Base-by-base conservation (phyloP, 164 flowering plant species). In the Vitis riparia region DNA sequence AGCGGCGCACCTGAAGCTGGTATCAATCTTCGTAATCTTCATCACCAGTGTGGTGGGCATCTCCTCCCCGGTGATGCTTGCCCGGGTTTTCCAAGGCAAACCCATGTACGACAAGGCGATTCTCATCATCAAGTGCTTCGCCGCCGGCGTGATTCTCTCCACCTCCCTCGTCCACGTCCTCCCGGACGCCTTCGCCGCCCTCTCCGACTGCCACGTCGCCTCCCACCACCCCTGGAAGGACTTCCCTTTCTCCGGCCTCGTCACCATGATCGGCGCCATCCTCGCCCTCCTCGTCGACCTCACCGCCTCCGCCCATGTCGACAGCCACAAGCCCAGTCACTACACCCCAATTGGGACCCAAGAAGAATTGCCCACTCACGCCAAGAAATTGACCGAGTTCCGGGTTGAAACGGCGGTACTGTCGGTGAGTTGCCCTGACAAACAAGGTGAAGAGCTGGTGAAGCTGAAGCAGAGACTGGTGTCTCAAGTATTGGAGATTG, bases 81-180 rank as follows among this genome's bases (percentile, higher is more conserved):
- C 96, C 2, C 81, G 85, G 0, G 47, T 65, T 2, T 87, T 90
- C 71, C 88, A 84, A 8, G 88, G 88, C 44, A 82, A 82, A 44
- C 84, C 91, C 12, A 19, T 47, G 2, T 86, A 87, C 78, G 87
- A 85, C 66, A 82, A 80, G 59, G 84, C 82, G 1, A 59, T 74
- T 0, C 77, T 88, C 0, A 8, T 85, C n/a, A 86, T 90, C 81
- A 90, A 90, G 77, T 88, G 93, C 83, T 90, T 88, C 80, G 96
- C 96, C 9, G 96, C 96, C 32, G 96, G 96, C 2, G 96, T 90
- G 3, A 88, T 90, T 37, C 86, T 90, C 56, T 83, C 93, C 59
- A 90, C 95, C 59, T 87, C 93, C 11, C 84, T 90, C 17, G 93
- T 90, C 66, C 95, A 90, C 75, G 95, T 90, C 49, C 85, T 88